Evolutionary conservation across 192 early-diverging fungal species (phyloP).

Genomic region (Gigaspora rosea): DNA sequence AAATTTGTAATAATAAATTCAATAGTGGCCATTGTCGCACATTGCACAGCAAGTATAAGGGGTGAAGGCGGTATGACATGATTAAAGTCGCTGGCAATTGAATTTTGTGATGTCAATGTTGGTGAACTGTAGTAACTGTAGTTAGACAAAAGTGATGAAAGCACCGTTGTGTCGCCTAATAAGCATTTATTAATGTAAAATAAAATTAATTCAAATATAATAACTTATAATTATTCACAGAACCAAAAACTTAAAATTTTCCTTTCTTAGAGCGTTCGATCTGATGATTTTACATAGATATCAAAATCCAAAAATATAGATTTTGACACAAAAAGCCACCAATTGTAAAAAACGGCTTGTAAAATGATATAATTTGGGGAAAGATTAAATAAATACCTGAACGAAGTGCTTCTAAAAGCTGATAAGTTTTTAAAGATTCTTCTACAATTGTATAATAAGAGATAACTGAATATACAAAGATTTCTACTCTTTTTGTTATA

Average conservation of each 20-base stretch:
- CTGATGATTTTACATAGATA: no score
- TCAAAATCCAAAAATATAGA: background rate
- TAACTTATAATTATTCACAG: no score
- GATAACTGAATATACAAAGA: background rate
- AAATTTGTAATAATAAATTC: slow-evolving; percentile 52
- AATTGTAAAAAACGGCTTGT: background rate
- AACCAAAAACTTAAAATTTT: no score
- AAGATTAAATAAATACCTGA: slow-evolving; percentile 29
- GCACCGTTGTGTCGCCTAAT: no score
- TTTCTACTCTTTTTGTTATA: no score
- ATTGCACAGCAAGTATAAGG: slow-evolving; percentile 64
- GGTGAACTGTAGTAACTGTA: no score
- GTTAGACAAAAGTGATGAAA: no score
- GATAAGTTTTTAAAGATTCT: slow-evolving; percentile 38
- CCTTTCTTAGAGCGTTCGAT: no score
- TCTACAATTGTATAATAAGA: slow-evolving; percentile 10
- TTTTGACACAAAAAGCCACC: background rate
- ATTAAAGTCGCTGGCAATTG: no score
- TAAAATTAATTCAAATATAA: no score
- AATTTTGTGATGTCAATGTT: no score
- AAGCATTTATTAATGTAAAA: no score
- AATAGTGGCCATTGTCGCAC: slow-evolving; percentile 59
- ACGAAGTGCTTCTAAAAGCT: slow-evolving; percentile 37
- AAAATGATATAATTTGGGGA: background rate
- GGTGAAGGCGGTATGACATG: slow-evolving; percentile 37